A percentile compares a stretch with the other conserved stretches of the same genome.
Evolutionary conservation across 2,329 filamentous ascomycete species (phyloP).

Genomic region (Penicillium sp.): DNA sequence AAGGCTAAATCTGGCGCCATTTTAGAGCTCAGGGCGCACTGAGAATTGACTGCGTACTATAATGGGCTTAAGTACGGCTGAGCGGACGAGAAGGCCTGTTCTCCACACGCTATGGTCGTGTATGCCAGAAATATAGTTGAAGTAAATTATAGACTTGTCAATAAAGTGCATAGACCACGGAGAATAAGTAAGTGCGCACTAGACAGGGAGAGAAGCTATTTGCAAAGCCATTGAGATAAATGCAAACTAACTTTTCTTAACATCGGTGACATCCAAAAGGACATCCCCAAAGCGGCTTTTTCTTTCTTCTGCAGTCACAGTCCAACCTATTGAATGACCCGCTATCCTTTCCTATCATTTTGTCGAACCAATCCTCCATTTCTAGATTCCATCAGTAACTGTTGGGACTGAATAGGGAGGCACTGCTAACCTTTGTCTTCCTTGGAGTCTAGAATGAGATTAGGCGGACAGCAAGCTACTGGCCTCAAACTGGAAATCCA

Average conservation of each 20-base stretch:
- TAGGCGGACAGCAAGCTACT: background rate
- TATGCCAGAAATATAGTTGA: too few relatives aligned
- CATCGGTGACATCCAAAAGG: slow-evolving; percentile 10
- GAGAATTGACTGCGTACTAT: too few relatives aligned
- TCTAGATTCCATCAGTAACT: slow-evolving; percentile 10
- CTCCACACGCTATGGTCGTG: too few relatives aligned
- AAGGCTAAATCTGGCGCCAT: too few relatives aligned
- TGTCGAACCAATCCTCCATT: slow-evolving; percentile 10
- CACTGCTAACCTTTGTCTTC: background rate
- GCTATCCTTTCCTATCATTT: slow-evolving; percentile 12
- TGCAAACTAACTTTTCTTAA: background rate
- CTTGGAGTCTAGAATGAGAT: background rate
- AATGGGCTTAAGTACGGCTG: too few relatives aligned
- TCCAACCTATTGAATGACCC: background rate
- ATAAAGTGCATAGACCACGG: too few relatives aligned
- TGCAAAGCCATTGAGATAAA: background rate
- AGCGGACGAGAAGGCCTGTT: too few relatives aligned
- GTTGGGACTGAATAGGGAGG: background rate
- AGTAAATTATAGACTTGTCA: too few relatives aligned
- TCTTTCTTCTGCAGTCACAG: background rate
- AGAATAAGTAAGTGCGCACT: too few relatives aligned
- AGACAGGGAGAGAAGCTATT: background rate
- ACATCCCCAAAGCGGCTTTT: background rate
- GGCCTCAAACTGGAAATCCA: background rate
- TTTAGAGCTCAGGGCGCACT: too few relatives aligned